These are phyloP conservation scores for Microcos paniculata DNA, from an alignment of 345 rosid genomes.

Conservation along the genomic window DNA sequence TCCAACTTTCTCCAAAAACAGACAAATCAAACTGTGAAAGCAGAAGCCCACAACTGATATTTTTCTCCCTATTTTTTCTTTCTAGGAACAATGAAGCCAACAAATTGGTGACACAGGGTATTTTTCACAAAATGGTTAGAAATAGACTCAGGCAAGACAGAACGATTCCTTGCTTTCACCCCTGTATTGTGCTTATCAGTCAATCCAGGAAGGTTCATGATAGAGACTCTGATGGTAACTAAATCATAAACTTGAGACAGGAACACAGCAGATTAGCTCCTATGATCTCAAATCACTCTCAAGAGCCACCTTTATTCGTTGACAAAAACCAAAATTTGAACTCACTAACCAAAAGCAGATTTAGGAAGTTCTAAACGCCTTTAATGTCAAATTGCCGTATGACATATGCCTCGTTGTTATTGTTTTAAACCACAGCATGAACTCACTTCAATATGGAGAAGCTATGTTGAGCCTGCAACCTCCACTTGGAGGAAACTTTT, in stretches of 20 bases:
- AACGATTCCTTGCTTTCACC: neutral
- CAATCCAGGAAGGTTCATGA: neutral
- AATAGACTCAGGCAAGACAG: neutral
- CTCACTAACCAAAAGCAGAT: neutral
- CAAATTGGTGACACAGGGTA: neutral
- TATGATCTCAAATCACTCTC: neutral
- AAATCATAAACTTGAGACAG: neutral
- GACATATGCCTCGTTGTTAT: neutral
- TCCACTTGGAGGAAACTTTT: neutral
- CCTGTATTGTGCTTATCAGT: neutral
- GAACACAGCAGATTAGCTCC: neutral
- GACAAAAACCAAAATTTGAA: neutral
- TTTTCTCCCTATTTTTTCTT: neutral
- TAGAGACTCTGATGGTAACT: neutral
- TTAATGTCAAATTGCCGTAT: neutral
- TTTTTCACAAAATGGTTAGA: neutral
- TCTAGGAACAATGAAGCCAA: neutral
- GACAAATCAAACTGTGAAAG: neutral
- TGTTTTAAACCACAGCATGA: neutral
- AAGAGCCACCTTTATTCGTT: neutral
- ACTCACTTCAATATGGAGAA: neutral
- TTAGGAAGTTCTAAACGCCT: neutral
- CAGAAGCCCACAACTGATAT: neutral
- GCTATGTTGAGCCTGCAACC: neutral
- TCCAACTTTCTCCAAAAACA: neutral